Evolutionary conservation across 495 filamentous ascomycete species (phyloP), one percentile per base, ranked within the genome.

Genomic region (Tuber brumale): DNA sequence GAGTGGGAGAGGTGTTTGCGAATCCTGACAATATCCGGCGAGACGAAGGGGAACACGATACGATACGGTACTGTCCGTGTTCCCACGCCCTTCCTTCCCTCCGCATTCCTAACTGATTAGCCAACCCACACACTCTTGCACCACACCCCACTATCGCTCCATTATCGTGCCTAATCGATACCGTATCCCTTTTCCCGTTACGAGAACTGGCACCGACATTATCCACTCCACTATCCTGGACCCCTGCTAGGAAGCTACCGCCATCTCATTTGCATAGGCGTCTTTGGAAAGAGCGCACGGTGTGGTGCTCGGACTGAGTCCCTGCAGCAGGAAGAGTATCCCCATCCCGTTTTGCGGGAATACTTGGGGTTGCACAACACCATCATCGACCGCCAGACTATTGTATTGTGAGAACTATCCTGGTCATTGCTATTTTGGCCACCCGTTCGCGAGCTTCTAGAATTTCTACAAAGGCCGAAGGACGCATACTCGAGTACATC

Each of bases 381-480:
- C 23, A 18, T 18, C 31, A 66, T 66, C 57, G 8, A 66, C 57
- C 14, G 27, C 57, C 18, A 66, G 57, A n/a, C 27, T 31, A 66
- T 66, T 66, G 12, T 31, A 10, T n/a, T 66, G 57, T 31, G 27
- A n/a, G 57, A 66, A 66, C 27, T 31, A 66, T 31, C 57, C 57
- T n/a, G n/a, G 57, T 31, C 57, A 31, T 66, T 66, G 27, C 57
- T 66, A 66, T 66, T 66, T 66, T 66, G 57, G 27, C 57, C 57
- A 66, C 27, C 57, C 3, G n/a, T 14, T 66, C 27, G 12, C 12
- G 57, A 66, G 27, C 57, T 66, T 66, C 57, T 66, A 66, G 57
- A 66, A 66, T 66, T 66, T 66, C 57, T 2, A 31, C 57, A 66
- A 66, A 66, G 57, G 57, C 57, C 57, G 57, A 66, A 66, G 57